Evolutionary conservation across 345 rosid genomes (phyloP), one percentile per base, ranked within the genome.

Genomic region (Limnanthes douglasii): DNA sequence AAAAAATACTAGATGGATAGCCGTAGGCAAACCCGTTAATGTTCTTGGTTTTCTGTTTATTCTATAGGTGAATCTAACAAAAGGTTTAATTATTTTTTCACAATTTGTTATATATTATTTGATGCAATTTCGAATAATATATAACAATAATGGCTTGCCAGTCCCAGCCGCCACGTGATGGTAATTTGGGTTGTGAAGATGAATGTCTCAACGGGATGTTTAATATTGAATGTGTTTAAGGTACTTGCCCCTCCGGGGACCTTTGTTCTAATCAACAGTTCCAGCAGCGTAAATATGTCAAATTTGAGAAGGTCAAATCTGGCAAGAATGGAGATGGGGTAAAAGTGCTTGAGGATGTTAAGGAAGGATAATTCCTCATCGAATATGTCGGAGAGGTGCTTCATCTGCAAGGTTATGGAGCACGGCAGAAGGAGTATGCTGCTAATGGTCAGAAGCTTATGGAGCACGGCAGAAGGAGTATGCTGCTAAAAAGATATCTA

Each of bases 301-400:
- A 51, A 19, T 66, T 90, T 78, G 61, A 43, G 61, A 79, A 93
- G 72, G 59, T 50, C 54, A 67, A 64, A 44, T 80, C 75, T 38
- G 98, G 96, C 28, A 90, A 71, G 76, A 90, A 90, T 69, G 98
- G 98, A 50, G 75, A 61, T 65, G 98, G 98, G 43, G 70, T 90
- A 59, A 77, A 66, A 56, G 32, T 68, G 72, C 74, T 61, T 18
- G 83, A 84, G 26, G 65, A 70, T 70, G 72, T 90, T 49, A 50
- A 59, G 4, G 68, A 57, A 43, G 96, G 98, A 24, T 59, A 73
- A 18, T 90, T 90, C 64, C 92, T 90, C 43, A 78, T 77, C 59
- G 98, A 90, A 68, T 90, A 90, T 41, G 85, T 90, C 43, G 98
- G 98, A 54, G 98, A 90, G 98, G 98, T 90, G 62, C 98, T 90